These are phyloP conservation scores for Exserohilum turcica DNA, from an alignment of 2,329 filamentous ascomycete species.

Conservation along the genomic window DNA sequence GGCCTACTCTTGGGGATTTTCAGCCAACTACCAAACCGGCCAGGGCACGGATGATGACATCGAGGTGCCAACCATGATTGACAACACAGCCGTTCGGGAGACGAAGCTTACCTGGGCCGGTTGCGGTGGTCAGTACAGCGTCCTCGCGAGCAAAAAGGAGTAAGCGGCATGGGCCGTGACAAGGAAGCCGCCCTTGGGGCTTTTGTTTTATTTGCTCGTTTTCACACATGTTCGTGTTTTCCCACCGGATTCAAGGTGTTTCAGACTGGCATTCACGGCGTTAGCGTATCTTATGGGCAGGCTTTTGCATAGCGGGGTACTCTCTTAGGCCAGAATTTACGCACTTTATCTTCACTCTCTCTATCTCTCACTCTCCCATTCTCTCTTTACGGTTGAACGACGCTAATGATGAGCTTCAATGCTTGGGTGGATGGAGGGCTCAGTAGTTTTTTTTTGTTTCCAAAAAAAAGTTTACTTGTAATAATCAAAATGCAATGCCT, in stretches of 20 bases:
- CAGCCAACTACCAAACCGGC: constrained; percentile 78
- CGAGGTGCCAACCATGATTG: constrained; percentile 74
- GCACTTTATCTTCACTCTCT: constrained; percentile 3
- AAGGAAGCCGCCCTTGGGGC: background rate
- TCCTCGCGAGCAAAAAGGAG: constrained; percentile 56
- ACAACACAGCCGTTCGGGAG: constrained; percentile 80
- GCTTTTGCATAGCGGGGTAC: constrained; percentile 13
- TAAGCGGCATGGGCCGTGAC: constrained; percentile 12
- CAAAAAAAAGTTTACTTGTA: constrained; percentile 18
- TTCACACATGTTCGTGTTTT: constrained; percentile 3
- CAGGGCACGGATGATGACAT: constrained; percentile 80
- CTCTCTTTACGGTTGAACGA: constrained; percentile 1
- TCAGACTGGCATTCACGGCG: constrained; percentile 30
- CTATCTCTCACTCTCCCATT: background rate
- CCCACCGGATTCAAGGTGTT: background rate
- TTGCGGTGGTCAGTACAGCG: constrained; percentile 83
- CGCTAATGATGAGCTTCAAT: constrained; percentile 8
- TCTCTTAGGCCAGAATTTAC: constrained; percentile 7
- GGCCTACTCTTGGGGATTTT: constrained; percentile 81
- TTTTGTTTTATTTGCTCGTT: constrained; percentile 2
- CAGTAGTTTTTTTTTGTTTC: background rate
- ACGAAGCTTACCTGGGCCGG: constrained; percentile 78
- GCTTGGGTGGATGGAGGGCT: constrained; percentile 11
- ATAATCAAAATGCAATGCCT: constrained; percentile 15
- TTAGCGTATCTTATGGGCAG: constrained; percentile 16